phyloP scores from a whole-genome alignment of 306 rosid species.

The Vicia sativa region DNA sequence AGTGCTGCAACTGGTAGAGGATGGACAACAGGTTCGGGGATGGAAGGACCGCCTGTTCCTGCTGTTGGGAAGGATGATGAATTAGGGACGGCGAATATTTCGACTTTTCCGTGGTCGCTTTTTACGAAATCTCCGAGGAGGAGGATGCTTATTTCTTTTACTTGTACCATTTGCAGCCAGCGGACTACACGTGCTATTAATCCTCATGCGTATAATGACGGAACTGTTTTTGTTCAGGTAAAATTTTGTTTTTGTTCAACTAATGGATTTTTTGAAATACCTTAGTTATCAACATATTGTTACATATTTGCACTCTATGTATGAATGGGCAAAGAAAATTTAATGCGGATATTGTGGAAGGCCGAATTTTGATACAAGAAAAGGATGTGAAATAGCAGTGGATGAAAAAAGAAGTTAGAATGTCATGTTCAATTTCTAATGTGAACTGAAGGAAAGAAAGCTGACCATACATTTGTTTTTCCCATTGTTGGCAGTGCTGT shows the following conservation, averaged over 20 bases:
- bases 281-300: no score
- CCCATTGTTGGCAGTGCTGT: constrained; percentile 64
- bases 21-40: constrained; percentile 97
- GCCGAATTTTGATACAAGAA: no score
- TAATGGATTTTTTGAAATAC: neutral
- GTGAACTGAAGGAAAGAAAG: neutral
- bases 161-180: constrained; percentile 95
- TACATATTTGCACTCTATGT: no score
- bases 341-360: no score
- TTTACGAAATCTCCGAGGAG: constrained; percentile 94
- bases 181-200: constrained; percentile 92
- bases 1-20: constrained; percentile 91
- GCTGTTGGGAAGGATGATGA: constrained; percentile 55
- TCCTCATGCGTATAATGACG: constrained; percentile 97
- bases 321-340: no score
- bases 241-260: neutral
- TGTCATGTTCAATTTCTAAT: constrained; percentile 15
- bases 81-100: constrained; percentile 65
- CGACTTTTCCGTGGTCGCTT: constrained; percentile 98
- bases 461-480: constrained; percentile 4
- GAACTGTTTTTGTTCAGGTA: constrained; percentile 99
- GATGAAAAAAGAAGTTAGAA: neutral
- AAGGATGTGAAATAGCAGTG: neutral
- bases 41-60: constrained; percentile 94
- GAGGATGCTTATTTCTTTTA: constrained; percentile 91